Evolutionary conservation across 1,139 yeast genomes (phyloP), one percentile per base, ranked within the genome.

Genomic region (Kodamaea sp.): DNA sequence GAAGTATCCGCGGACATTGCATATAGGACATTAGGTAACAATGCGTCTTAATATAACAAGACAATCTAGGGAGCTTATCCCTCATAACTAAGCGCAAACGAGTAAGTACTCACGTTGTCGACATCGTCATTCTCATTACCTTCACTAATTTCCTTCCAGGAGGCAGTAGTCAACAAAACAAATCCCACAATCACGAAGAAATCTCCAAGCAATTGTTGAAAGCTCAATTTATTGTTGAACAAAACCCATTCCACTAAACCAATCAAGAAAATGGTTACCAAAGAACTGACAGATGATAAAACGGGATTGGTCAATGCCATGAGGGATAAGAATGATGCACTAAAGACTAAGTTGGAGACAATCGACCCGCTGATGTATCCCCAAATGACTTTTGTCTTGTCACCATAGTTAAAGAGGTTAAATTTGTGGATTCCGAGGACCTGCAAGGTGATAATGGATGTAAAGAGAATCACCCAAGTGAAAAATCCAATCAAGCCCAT

Each of bases 261-360:
- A 29, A 88, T 94, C 39, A 87, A 61, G 46, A 87, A 75, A 14
- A 89, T 88, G 0, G 95, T 85, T 34, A 86, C 66, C 39, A 88
- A 61, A 0, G 95, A 80, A 25, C 92, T 83, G 8, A 88, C 96
- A 0, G 92, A 80, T 1, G 95, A 83, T 33, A 88, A 68, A 2
- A 88, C 95, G 0, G 96, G 96, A 11, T 86, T 80, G 0, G 96
- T 88, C 39, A 88, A 70, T 1, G 95, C 83, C 84, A 87, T 85
- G 44, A 88, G 66, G 2, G 89, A 75, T 42, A 88, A 69, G 49
- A 88, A 86, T 26, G 84, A 70, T 3, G 86, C 84, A 29, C 88
- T 81, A 54, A 85, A 88, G 1, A 76, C 48, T 46, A 85, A 66
- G 54, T 88, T 88, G 13, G 84, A 72, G 1, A 77, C 43, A 1